phyloP scores from a whole-genome alignment of 805 yeast genomes.

The Saccharomyces kudriavzevii region DNA sequence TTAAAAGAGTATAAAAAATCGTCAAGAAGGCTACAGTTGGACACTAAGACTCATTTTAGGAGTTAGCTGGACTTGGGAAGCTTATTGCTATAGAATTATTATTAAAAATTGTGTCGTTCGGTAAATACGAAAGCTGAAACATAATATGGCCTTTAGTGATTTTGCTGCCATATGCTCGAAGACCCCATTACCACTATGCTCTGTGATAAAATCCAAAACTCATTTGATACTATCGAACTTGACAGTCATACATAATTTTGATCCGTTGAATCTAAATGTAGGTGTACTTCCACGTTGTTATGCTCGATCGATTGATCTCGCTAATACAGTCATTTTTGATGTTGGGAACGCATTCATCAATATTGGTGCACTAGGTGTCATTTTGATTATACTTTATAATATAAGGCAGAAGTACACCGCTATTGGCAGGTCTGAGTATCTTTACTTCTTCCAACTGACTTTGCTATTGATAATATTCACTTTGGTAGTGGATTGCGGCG shows the following conservation, averaged over 20 bases:
- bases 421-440: conserved; percentile 83
- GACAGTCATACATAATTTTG: conserved; percentile 14
- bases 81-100: background rate
- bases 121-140: background rate
- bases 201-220: conserved; percentile 52
- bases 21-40: background rate
- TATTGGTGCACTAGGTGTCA: conserved; percentile 58
- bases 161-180: conserved; percentile 45
- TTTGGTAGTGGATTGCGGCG: conserved; percentile 84
- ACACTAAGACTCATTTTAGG: background rate
- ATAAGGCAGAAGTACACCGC: conserved; percentile 86
- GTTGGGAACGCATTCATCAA: conserved; percentile 82
- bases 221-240: conserved; percentile 22
- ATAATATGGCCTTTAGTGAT: conserved; percentile 23
- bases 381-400: conserved; percentile 65
- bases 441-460: conserved; percentile 57
- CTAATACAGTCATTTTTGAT: conserved; percentile 86
- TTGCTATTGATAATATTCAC: conserved; percentile 54
- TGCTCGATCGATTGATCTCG: conserved; percentile 76
- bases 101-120: background rate
- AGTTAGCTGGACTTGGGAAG: background rate
- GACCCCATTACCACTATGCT: conserved; percentile 73
- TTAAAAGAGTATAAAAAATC: background rate
- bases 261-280: conserved; percentile 30
- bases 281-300: conserved; percentile 78